Base-by-base conservation (phyloP, 768 basidiomycete species). In the Coprinopsis cinerea region DNA sequence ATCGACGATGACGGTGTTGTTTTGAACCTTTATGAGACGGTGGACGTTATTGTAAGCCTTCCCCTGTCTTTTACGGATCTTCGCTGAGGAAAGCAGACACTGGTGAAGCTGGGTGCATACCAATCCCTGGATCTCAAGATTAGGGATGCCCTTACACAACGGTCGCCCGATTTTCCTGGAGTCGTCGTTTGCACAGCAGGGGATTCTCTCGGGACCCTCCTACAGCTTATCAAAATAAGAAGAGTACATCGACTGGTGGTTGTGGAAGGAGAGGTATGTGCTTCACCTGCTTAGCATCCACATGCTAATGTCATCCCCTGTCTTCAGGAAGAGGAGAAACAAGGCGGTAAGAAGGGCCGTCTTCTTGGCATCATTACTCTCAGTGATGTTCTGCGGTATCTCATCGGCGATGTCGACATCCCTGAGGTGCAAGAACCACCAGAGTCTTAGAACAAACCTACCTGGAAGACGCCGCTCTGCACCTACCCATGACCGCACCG, bases 11-110 rank as follows among this genome's bases (percentile, higher is more conserved):
- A 92, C 6, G 95, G 95, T 7, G 78, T 93, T 47, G 96, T 99
- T 35, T 78, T 98, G 55, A 94, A 99, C 63, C 68, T 99, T 42
- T 99, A 97, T 63, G 96, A 99, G 68, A 97, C 96, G 4, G 96
- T 99, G 20, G 96, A 99, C 72, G 95, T 99, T 44, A 95, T 98
- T 53, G 94, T 96, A 66, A 59, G 85, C 75, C 36, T 22, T 25
- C 26, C 14, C 20, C 26, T 24, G 44, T 35, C 30, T 51, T 44
- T 55, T 43, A 36, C 36, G 11, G 17, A 18, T 39, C 6, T 39
- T 9, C 15, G 27, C 40, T n/a, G 39, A 28, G 17, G 28, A 41
- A 56, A 50, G 35, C 61, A 98, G 92, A 96, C 93, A 5, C 83
- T 99, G 24, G 92, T 99, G 36, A 84, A 92, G 32, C 78, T 92